Base-by-base conservation (phyloP, 257 asterid genomes). In the Rauvolfia tetraphylla region DNA sequence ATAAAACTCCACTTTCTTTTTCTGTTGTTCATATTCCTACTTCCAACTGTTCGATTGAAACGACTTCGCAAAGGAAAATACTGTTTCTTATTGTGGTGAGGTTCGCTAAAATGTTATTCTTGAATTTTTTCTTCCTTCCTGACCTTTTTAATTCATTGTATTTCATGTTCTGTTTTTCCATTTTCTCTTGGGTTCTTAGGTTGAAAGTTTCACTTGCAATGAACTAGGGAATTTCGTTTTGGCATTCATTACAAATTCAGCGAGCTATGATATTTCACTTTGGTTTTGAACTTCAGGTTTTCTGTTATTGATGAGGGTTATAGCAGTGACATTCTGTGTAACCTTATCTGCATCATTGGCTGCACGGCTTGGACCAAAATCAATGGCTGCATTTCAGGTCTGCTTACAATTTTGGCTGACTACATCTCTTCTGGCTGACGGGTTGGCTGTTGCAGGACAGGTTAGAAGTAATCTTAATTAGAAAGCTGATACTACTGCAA, bases 301-400 rank as follows among this genome's bases (percentile, higher is more conserved):
- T 68, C 79, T 89, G 34, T 79, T 91, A 44, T 83, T 91, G 33
- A 84, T 86, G 80, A 88, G 96, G 82, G 97, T 91, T 23, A 83
- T 90, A 74, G 97, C 96, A 0, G 97, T 75, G 71, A 91, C 96
- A 34, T 86, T 91, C 83, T 91, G 97, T 27, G 91, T 91, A 49
- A 90, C 97, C 13, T 83, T 91, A 1, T 80, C 96, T 44, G 93
- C 97, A 65, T 91, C 97, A 7, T 33, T 87, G 88, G 97, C 96
- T 33, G 97, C 97, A 15, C 83, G 96, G 54, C 81, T 85, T 34
- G 97, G 97, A 58, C 59, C 96, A 0, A 90, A 87, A 14, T 81
- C 87, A 59, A 91, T 91, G 97, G 97, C 97, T 62, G 96, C 97
- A 20, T 91, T 91, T 77, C 96, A 91, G 71, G 90, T 91, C 65